Base-by-base conservation (phyloP, 139 green algal species). In the Picochlorum sp. region DNA sequence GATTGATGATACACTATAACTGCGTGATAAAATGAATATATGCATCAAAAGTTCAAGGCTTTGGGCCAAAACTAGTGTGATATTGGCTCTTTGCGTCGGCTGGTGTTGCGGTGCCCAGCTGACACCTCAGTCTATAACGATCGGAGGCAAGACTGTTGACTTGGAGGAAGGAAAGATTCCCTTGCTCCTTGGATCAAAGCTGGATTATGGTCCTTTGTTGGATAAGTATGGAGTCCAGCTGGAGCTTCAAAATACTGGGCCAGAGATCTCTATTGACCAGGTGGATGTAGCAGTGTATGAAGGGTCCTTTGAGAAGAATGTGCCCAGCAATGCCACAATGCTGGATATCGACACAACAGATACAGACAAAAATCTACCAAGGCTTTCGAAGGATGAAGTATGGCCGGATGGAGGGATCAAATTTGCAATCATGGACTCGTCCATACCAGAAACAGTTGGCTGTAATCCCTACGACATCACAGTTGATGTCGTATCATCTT, bases 311-410 rank as follows among this genome's bases (percentile, higher is more conserved):
- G 41, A 28, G 13, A 51, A 38, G 7, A 23, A 24, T 9, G 58
- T 65, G 20, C 58, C 58, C 57, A 16, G 7, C 13, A 50, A 26
- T 57, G 23, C 58, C 15, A 28, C 18, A 11, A 26, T n/a, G n/a
- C 41, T 65, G 41, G n/a, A 50, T 7, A 65, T 65, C 7, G 20
- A 65, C 13, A 15, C 41, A 4, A 20, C 41, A 31, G 23, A 31
- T 28, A 20, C 57, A 65, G 57, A 65, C 16, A 57, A 16, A 28
- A 65, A 52, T 23, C 58, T 66, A n/a, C 60, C 60, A 10, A 56
- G 6, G 34, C 52, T 66, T 44, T 44, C 20, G 21, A 14, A 38
- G 23, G 24, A 26, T 44, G 37, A 66, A 38, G 14, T 31, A 23
- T 66, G 60, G 60, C 60, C 60, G 7, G 24, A 66, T 15, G 34